These are phyloP conservation scores for Schizochytrium sp. DNA, from an alignment of 108 stramenopile genomes.

Conservation along the genomic window DNA sequence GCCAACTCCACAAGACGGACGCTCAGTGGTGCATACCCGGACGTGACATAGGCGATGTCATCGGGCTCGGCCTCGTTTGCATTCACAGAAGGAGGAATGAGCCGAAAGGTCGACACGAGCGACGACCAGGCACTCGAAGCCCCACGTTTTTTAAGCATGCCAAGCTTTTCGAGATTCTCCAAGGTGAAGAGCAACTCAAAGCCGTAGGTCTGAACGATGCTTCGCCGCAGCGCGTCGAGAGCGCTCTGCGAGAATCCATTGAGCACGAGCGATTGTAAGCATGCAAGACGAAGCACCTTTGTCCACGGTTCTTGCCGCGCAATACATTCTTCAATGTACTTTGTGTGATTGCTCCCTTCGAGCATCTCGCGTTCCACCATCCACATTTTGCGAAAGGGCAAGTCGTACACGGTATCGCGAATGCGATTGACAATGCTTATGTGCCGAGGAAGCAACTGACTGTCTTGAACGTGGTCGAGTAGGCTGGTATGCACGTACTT, in stretches of 20 bases:
- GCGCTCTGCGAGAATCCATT: not conserved
- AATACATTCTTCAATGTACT: conserved; percentile 13
- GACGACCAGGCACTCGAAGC: not conserved
- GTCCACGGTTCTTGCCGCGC: conserved; percentile 1
- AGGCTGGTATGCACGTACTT: not conserved
- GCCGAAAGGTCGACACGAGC: not conserved
- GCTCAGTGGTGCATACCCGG: conserved; percentile 6
- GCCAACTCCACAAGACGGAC: not conserved
- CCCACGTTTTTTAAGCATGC: not conserved
- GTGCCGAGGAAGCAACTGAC: not conserved
- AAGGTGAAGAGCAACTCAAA: conserved; percentile 5
- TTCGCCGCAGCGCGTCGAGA: not conserved
- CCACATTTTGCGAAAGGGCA: conserved; percentile 11
- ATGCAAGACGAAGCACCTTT: not conserved
- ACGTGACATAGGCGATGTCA: not conserved
- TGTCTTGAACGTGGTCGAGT: not conserved
- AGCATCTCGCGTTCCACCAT: conserved; percentile 11
- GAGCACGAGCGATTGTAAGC: not conserved
- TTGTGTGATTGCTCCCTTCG: not conserved
- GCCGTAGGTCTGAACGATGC: conserved; percentile 6
- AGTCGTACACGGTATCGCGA: conserved; percentile 7
- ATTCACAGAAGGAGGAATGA: not conserved
- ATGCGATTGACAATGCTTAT: not conserved
- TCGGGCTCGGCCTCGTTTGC: not conserved
- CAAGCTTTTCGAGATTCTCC: conserved; percentile 10